Conservation (phyloP, 768 basidiomycete genomes). For the Boletellus emodensis region DNA sequence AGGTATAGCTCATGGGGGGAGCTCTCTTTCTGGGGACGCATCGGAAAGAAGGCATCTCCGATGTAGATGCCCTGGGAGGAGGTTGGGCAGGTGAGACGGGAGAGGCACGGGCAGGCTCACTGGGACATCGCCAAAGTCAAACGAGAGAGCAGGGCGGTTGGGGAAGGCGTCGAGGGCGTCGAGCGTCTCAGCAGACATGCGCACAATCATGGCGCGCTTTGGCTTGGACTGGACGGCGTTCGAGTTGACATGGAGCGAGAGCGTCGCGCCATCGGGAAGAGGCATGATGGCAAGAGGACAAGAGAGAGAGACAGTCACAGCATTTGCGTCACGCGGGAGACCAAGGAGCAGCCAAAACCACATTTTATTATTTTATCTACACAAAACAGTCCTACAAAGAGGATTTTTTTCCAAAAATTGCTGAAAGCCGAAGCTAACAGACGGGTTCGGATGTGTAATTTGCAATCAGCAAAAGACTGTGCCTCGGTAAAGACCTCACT, state of each 20-base stretch:
- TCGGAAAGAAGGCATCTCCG: constrained; percentile 59
- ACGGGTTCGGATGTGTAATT: constrained; percentile 96
- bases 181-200: constrained; percentile 68
- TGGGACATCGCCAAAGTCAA: constrained; percentile 59
- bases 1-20: constrained; percentile 70
- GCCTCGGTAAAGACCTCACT: constrained; percentile 95
- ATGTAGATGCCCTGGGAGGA: constrained; percentile 57
- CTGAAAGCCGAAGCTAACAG: constrained; percentile 83
- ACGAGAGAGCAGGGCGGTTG: constrained; percentile 45
- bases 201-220: constrained; percentile 72
- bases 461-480: constrained; percentile 96
- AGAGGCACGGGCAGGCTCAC: constrained; percentile 36
- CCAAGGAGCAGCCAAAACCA: no score
- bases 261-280: constrained; percentile 47
- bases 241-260: constrained; percentile 58
- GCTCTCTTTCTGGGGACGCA: constrained; percentile 51
- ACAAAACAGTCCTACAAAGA: background rate
- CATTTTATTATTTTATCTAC: background rate
- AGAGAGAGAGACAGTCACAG: background rate
- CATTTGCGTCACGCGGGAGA: no score
- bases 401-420: constrained; percentile 75
- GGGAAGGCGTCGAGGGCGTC: constrained; percentile 56
- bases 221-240: constrained; percentile 53
- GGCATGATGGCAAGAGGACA: constrained; percentile 47
- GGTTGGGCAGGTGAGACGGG: background rate